These are phyloP conservation scores for Xerocomus potaroensis DNA, from an alignment of 768 basidiomycete species.

Conservation along the genomic window DNA sequence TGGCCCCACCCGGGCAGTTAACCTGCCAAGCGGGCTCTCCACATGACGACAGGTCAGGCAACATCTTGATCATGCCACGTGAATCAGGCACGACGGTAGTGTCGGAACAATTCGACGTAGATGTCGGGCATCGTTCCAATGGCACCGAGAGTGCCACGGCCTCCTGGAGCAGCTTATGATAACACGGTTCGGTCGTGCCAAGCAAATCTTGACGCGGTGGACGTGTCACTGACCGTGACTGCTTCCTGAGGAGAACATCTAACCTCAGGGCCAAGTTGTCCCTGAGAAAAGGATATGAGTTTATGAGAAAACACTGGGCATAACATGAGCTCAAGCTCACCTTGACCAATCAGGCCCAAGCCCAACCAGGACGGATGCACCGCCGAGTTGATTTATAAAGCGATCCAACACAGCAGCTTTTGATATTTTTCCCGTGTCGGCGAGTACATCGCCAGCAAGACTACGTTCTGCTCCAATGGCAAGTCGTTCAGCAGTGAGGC, in stretches of 20 bases:
- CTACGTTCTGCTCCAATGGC: slow-evolving; percentile 37
- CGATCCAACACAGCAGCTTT: slow-evolving; percentile 56
- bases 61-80: slow-evolving; percentile 35
- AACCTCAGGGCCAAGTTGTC: slow-evolving; percentile 27
- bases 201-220: not conserved
- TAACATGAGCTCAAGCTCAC: slow-evolving; percentile 36
- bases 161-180: slow-evolving; percentile 45
- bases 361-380: slow-evolving; percentile 33
- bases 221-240: slow-evolving; percentile 9
- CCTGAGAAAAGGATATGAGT: slow-evolving; percentile 10
- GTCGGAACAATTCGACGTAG: slow-evolving; percentile 13
- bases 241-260: slow-evolving; percentile 29
- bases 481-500: slow-evolving; percentile 69
- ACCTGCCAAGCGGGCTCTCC: slow-evolving; percentile 30
- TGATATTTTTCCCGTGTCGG: slow-evolving; percentile 48
- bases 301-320: too few relatives aligned
- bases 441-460: slow-evolving; percentile 36
- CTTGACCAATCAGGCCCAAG: slow-evolving; percentile 53
- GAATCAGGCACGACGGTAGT: slow-evolving; percentile 34
- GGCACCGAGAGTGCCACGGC: slow-evolving; percentile 22
- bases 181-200: slow-evolving; percentile 44
- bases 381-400: slow-evolving; percentile 51
- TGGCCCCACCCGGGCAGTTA: slow-evolving; percentile 41
- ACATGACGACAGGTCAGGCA: slow-evolving; percentile 48
- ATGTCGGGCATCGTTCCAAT: slow-evolving; percentile 14